Evolutionary conservation across 78 protist species (phyloP), one percentile per base, ranked within the genome.

Genomic region (Speleostelium caveatum): DNA sequence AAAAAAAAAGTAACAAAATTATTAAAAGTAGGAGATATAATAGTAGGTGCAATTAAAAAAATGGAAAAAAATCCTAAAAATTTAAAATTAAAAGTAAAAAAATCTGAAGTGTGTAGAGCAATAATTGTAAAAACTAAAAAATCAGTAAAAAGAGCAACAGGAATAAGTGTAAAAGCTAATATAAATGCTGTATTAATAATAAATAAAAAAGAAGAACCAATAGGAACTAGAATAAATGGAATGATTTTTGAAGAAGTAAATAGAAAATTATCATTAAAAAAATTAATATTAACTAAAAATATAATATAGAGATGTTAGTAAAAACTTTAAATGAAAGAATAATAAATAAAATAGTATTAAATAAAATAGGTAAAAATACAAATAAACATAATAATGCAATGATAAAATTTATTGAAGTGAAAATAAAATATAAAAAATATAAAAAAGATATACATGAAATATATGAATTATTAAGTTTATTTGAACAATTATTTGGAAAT

Each of bases 401-500:
- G 28, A 33, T 62, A 2, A 33, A 62, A 26, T 8, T 8, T 17
- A 41, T 62, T 14, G 10, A 28, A 17, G 1, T 62, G 33, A 28
- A 35, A 62, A 62, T 62, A 17, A 62, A 62, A 26, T 62, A 62
- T 62, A 62, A 33, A 62, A 62, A 62, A 62, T 33, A 35, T 21
- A 62, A 62, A 35, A 62, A 62, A 62, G 71, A 62, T 33, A 33
- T 62, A 35, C 21, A 33, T 33, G 39, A 62, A 62, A 16, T 62
- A 33, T 30, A 17, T 16, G 71, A 62, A 62, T 62, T 62, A 62
- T 10, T 33, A 30, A 35, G 49, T 62, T 33, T 62, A 33, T 17
- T 62, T 62, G 71, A 62, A 62, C 71, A 62, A 35, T 62, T 62
- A 62, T 33, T 19, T 33, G 71, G 71, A 33, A 41, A 62, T 19